Evolutionary conservation across 2,329 filamentous ascomycete species (phyloP), one percentile per base, ranked within the genome.

Genomic region (Alternaria sp.): DNA sequence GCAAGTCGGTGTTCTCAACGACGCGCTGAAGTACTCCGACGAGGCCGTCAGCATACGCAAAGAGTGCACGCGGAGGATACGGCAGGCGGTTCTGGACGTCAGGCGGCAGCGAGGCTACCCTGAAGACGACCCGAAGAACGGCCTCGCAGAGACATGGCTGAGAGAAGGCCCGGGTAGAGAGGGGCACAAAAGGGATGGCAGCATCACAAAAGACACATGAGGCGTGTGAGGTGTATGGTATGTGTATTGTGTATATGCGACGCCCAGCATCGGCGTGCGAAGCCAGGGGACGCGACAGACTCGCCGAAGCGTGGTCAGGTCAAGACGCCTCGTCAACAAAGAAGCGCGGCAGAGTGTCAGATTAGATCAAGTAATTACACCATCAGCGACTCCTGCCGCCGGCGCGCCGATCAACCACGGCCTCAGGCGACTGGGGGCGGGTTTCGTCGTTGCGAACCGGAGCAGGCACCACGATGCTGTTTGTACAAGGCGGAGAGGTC

Each of bases 81-180:
- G 96, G 53, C 86, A 91, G 59, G 91, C 96, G 77, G 90, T 99
- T 3, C 81, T 95, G 55, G 92, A 93, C 72, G 85, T 98, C 21
- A 87, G 95, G 65, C 85, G 88, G 67, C 86, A 86, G 47, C 82
- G 91, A 61, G 94, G 94, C 1, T 88, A 91, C 65, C 87, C 91
- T 1, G 93, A 97, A 63, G 91, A 96, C 70, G 92, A 97, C 71
- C 89, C 92, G 0, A 90, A 91, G 69, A 87, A 89, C 51, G 91
- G 89, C 9, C 81, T 94, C 26, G 93, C 92, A 0, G 92, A 95
- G 79, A 97, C 94, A 2, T 98, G 93, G 90, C 83, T 87, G 37
- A 80, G 82, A 67, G 88, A 88, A 73, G 87, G 87, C 0, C 78
- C 78, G 0, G 83, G 83, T 64, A 76, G 79, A 33, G 86, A 87